Conservation (phyloP, 768 basidiomycete species). For the Suillus occidentalis region DNA sequence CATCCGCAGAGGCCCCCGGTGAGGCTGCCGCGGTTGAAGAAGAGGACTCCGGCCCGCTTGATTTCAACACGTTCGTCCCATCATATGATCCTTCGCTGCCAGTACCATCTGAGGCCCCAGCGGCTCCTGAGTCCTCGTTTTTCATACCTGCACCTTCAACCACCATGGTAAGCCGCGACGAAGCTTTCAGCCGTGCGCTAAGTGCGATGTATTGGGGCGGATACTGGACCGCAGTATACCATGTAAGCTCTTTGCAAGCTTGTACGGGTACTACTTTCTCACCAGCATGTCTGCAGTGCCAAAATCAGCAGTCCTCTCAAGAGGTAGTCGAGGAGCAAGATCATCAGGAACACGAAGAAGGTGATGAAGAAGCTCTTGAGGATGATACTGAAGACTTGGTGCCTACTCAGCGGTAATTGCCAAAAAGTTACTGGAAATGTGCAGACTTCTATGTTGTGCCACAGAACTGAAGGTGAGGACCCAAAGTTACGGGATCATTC, state of each 20-base stretch:
- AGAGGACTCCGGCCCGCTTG: constrained; percentile 57
- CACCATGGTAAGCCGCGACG: constrained; percentile 57
- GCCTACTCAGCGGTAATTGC: constrained; percentile 28
- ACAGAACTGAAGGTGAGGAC: constrained; percentile 1
- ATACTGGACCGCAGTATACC: constrained; percentile 86
- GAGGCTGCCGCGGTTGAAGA: constrained; percentile 25
- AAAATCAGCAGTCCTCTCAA: constrained; percentile 24
- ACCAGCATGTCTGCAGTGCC: constrained; percentile 29
- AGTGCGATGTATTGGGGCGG: constrained; percentile 86
- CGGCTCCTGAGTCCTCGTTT: constrained; percentile 17
- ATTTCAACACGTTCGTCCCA: constrained; percentile 73
- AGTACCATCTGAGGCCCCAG: constrained; percentile 26
- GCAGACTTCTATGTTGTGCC: no score
- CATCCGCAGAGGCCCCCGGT: constrained; percentile 2
- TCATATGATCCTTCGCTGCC: constrained; percentile 64
- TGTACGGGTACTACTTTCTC: background rate
- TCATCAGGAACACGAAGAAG: constrained; percentile 27
- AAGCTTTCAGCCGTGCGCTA: constrained; percentile 74
- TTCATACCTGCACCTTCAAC: constrained; percentile 35
- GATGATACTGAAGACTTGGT: constrained; percentile 27
- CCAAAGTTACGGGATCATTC: background rate
- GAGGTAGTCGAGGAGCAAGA: constrained; percentile 23
- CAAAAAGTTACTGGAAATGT: background rate
- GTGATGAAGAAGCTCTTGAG: constrained; percentile 27
- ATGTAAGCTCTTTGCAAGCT: constrained; percentile 45